Percentiles rank a stretch among this genome's conserved stretches.
phyloP scores from a whole-genome alignment of 306 rosid species.

The Quercus wislizeni region DNA sequence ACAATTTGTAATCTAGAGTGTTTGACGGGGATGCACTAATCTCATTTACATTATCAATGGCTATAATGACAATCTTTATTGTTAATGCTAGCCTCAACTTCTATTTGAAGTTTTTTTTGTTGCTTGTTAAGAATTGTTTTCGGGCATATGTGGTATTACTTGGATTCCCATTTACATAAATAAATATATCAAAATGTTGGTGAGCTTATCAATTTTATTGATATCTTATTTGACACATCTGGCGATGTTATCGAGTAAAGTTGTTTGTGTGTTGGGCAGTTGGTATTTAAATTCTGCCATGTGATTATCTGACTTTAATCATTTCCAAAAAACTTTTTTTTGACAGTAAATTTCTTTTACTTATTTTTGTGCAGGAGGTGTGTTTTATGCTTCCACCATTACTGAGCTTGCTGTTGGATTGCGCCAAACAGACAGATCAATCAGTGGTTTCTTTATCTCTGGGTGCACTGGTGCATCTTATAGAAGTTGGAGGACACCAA shows the following conservation, averaged over 20 bases:
- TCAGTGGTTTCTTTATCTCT: slow-evolving; percentile 96
- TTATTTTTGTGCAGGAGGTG: slow-evolving; percentile 74
- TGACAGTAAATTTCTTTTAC: slow-evolving; percentile 7
- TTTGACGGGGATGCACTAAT: neutral
- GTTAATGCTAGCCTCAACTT: neutral
- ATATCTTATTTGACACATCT: slow-evolving; percentile 19
- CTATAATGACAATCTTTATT: neutral
- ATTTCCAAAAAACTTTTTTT: slow-evolving; percentile 13
- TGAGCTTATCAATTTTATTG: slow-evolving; percentile 1
- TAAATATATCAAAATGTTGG: neutral
- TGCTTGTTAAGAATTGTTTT: neutral
- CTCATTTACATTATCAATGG: neutral
- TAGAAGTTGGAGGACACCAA: slow-evolving; percentile 99
- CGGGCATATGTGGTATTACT: neutral
- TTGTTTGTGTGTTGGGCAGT: slow-evolving; percentile 6
- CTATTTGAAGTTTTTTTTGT: neutral
- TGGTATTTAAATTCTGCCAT: neutral
- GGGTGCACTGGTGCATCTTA: slow-evolving; percentile 95
- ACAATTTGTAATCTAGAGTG: neutral
- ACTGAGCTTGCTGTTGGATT: slow-evolving; percentile 86
- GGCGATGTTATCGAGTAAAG: neutral
- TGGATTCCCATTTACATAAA: neutral
- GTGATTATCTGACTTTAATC: slow-evolving; percentile 2
- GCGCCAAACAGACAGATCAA: slow-evolving; percentile 97
- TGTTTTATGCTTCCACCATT: slow-evolving; percentile 97